Conservation (phyloP, 306 rosid genomes). For the Prunus kanzakura region DNA sequence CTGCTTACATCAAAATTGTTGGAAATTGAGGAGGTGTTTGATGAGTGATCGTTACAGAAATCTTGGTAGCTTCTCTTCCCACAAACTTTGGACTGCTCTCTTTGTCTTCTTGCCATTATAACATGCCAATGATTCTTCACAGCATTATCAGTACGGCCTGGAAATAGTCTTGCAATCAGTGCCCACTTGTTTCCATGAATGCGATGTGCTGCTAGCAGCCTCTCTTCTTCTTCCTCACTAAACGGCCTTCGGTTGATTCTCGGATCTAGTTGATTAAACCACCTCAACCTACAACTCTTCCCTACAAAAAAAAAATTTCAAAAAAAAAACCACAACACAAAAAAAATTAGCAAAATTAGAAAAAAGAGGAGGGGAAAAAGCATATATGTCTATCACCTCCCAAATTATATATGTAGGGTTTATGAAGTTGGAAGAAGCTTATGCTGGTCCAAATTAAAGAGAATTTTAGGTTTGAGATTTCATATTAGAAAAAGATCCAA, state of each 20-base stretch:
- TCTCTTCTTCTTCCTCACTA: slow-evolving; percentile 86
- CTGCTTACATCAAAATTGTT: slow-evolving; percentile 25
- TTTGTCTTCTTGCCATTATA: slow-evolving; percentile 86
- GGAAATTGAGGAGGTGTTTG: slow-evolving; percentile 18
- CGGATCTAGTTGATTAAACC: slow-evolving; percentile 97
- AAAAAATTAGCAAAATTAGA: background rate
- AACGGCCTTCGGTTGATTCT: slow-evolving; percentile 91
- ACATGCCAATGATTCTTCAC: slow-evolving; percentile 99
- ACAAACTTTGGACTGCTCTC: slow-evolving; percentile 77
- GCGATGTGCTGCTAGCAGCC: slow-evolving; percentile 72
- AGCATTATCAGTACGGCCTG: slow-evolving; percentile 87
- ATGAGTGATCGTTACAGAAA: background rate
- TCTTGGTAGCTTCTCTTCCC: slow-evolving; percentile 60
- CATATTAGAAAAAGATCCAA: background rate
- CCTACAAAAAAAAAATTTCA: slow-evolving; percentile 29
- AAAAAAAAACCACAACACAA: background rate
- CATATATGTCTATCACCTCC: background rate
- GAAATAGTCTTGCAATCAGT: slow-evolving; percentile 82
- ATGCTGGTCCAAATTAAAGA: background rate
- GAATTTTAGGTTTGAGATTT: background rate
- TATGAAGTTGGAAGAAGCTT: background rate
- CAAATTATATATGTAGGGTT: background rate
- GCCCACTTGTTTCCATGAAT: slow-evolving; percentile 98
- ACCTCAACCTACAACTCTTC: slow-evolving; percentile 91
- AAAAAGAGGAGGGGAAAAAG: background rate